Evolutionary conservation across 202 grass and related monocot genomes (phyloP), one percentile per base, ranked within the genome.

Genomic region (Dendrocalamus latiflorus): DNA sequence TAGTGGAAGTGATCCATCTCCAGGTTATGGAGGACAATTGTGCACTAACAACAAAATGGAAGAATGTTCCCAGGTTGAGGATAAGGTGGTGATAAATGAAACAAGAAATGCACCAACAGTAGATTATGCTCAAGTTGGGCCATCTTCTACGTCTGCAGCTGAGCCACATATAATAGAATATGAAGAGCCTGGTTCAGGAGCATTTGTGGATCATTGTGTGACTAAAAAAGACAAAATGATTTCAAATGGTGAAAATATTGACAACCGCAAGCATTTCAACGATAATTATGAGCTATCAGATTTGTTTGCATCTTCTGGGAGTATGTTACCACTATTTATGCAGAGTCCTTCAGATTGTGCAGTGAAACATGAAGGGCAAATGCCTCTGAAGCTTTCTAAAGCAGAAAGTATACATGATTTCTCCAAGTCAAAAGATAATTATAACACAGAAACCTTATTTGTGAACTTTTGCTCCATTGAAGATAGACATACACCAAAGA

Each of bases 61-160:
- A 74, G 62, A 71, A 38, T 74, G 48, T 60, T 80, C 36, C 48
- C 65, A 20, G 28, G 56, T 81, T 59, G 69, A 86, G 77, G 84
- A 86, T 81, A 74, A 74, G 30, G 57, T 66, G 38, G 68, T 80
- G 42, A 47, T 80, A 56, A 81, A 86, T 38, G 69, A 86, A 67
- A 72, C 37, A 81, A 66, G 16, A 81, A 25, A 6, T 41, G 26
- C 18, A 25, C 55, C 67, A 42, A 10, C 4, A 24, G 37, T 44
- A 30, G 26, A 84, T 44, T 76, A 45, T 76, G 61, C 11, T 76
- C 71, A 68, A 65, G 47, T 57, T 67, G 72, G 10, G 26, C 15
- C 71, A 37, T 83, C 72, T 30, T 16, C 2, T 28, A 39, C 58
- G 54, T 56, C 70, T 83, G 14, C 70, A 66, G 30, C 17, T 9